A percentile compares a stretch with the other conserved stretches of the same genome.
phyloP scores from a whole-genome alignment of 768 basidiomycete genomes.

The Lactarius vividus region DNA sequence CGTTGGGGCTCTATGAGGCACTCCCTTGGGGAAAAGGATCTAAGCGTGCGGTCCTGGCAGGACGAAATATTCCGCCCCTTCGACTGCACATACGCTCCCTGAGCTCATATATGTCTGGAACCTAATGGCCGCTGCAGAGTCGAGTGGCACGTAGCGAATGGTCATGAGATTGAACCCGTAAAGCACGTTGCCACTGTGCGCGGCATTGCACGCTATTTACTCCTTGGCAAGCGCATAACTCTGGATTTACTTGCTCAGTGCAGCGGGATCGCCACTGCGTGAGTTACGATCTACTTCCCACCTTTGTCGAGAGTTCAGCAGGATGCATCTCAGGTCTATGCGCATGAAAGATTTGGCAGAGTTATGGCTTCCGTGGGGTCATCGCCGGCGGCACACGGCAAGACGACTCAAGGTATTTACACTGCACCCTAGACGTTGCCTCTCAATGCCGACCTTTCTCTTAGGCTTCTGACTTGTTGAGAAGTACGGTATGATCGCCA shows the following conservation, averaged over 20 bases:
- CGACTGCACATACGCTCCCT: constrained; percentile 72
- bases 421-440: background rate
- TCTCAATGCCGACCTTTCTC: background rate
- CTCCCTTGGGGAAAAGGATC: constrained; percentile 89
- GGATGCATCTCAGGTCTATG: constrained; percentile 59
- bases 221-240: constrained; percentile 90
- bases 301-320: background rate
- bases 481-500: constrained; percentile 98
- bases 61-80: constrained; percentile 88
- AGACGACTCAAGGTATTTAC: constrained; percentile 85
- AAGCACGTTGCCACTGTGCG: constrained; percentile 87
- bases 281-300: constrained; percentile 31
- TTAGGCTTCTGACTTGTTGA: constrained; percentile 92
- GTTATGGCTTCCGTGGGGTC: constrained; percentile 79
- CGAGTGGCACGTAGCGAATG: constrained; percentile 91
- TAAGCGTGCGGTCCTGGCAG: constrained; percentile 77
- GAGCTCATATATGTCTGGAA: no score
- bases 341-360: constrained; percentile 74
- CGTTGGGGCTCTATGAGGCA: constrained; percentile 64
- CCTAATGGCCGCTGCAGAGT: constrained; percentile 51
- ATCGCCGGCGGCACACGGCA: constrained; percentile 95
- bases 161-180: constrained; percentile 74
- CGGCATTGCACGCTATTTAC: constrained; percentile 82
- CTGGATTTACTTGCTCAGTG: constrained; percentile 92
- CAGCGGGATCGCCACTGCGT: constrained; percentile 97